Evolutionary conservation across 116 monocot species (phyloP).

Genomic region (Papilionanthe hybrid): DNA sequence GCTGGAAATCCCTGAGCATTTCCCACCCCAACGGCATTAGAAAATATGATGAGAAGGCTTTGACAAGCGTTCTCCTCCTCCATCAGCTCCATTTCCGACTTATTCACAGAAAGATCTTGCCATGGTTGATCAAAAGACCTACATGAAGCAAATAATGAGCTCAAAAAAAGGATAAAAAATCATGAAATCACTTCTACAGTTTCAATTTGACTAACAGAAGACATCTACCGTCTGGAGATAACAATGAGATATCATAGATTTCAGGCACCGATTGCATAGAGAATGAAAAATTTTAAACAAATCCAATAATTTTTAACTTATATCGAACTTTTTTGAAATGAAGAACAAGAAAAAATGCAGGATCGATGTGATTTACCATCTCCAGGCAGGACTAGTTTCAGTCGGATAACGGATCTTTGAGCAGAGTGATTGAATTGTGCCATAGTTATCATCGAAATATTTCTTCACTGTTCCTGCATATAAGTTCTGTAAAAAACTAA

Average conservation of each 20-base stretch:
- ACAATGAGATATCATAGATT: no score
- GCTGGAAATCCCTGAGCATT: conserved; percentile 7
- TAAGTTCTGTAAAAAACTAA: not conserved
- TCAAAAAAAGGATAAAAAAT: not conserved
- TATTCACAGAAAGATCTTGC: conserved; percentile 23
- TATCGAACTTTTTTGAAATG: not conserved
- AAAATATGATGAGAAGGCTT: conserved; percentile 46
- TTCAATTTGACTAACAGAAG: not conserved
- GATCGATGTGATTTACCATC: conserved; percentile 5
- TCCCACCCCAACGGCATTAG: conserved; percentile 28
- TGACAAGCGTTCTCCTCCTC: conserved; percentile 55
- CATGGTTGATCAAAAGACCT: conserved; percentile 63
- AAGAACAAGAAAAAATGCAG: not conserved
- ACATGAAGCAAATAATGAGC: not conserved
- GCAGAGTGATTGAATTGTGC: conserved; percentile 5
- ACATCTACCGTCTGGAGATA: no score
- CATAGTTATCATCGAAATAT: conserved; percentile 7
- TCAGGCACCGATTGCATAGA: no score
- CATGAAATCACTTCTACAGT: not conserved
- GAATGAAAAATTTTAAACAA: no score
- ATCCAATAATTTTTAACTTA: not conserved
- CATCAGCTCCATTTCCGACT: conserved; percentile 28
- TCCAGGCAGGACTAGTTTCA: conserved; percentile 4
- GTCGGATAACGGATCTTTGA: conserved; percentile 6
- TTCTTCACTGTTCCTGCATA: conserved; percentile 6